phyloP scores from a whole-genome alignment of 2,329 filamentous ascomycete genomes.

The Fusarium udum region DNA sequence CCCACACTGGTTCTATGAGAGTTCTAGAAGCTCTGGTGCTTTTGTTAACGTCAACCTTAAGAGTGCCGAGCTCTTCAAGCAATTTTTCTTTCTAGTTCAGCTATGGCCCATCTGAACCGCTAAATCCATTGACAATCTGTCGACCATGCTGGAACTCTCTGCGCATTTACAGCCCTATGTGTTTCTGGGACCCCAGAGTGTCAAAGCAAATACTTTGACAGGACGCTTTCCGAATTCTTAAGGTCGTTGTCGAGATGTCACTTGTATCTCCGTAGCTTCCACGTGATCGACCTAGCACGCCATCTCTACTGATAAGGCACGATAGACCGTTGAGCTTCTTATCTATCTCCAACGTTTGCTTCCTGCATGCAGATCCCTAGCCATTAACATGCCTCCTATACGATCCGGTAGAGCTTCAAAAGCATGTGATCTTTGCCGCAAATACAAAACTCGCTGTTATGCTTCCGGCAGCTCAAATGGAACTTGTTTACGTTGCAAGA shows the following conservation, averaged over 20 bases:
- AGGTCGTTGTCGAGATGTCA: not conserved
- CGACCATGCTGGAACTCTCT: accelerated
- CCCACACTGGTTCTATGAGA: not conserved
- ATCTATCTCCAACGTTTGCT: not conserved
- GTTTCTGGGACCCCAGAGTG: accelerated
- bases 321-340: not conserved
- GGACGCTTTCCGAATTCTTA: accelerated
- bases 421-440: slow-evolving; percentile 41
- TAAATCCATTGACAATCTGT: accelerated
- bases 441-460: slow-evolving; percentile 43
- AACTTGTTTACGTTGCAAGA: slow-evolving; percentile 40
- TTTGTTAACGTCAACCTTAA: not conserved
- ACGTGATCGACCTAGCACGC: slow-evolving; percentile 25
- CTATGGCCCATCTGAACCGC: accelerated
- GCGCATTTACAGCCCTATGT: accelerated
- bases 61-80: accelerated
- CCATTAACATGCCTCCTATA: slow-evolving; percentile 34
- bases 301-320: slow-evolving; percentile 8
- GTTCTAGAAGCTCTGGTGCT: not conserved
- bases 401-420: slow-evolving; percentile 39
- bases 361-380: not conserved
- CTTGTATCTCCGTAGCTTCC: not conserved
- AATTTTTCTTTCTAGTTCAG: accelerated
- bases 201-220: accelerated
- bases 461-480: slow-evolving; percentile 4